Percentiles rank a stretch among this genome's conserved stretches.
Conservation (phyloP, 2,329 filamentous ascomycete species). For the Bimuria novae-zelandiae region DNA sequence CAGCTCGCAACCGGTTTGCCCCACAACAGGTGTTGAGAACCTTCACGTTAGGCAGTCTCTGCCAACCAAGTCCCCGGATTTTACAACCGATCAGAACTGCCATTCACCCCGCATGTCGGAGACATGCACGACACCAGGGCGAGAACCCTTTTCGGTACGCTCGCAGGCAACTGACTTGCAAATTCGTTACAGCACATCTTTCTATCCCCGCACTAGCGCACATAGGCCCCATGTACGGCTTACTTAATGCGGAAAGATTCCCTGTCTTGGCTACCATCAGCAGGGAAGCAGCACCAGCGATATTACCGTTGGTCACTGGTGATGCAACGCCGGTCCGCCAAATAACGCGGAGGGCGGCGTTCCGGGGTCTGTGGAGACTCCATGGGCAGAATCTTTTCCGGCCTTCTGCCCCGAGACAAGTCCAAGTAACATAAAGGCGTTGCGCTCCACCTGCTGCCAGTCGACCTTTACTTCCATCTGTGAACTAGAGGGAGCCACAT, state of each 20-base stretch:
- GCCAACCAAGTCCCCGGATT: neutral
- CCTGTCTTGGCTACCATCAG: constrained; percentile 3
- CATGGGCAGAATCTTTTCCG: constrained; percentile 2
- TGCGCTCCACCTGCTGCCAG: neutral
- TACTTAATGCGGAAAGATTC: constrained; percentile 5
- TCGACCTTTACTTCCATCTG: neutral
- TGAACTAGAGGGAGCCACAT: neutral
- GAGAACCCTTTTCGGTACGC: neutral
- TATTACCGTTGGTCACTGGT: neutral
- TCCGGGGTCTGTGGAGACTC: constrained; percentile 5
- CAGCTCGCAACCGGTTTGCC: neutral
- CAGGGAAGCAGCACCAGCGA: neutral
- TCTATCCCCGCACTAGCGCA: constrained; percentile 11
- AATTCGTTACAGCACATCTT: neutral
- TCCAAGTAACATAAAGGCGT: neutral
- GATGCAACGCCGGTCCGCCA: neutral
- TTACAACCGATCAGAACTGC: neutral
- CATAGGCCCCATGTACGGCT: neutral
- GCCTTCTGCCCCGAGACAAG: neutral
- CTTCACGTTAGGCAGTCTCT: neutral
- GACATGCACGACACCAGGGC: neutral
- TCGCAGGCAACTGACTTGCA: neutral
- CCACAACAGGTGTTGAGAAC: constrained; percentile 1
- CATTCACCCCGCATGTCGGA: neutral
- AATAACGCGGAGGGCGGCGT: neutral